A percentile compares a stretch with the other conserved stretches of the same genome.
Evolutionary conservation across 108 stramenopile species (phyloP).

Genomic region (Skeletonema menzelii): DNA sequence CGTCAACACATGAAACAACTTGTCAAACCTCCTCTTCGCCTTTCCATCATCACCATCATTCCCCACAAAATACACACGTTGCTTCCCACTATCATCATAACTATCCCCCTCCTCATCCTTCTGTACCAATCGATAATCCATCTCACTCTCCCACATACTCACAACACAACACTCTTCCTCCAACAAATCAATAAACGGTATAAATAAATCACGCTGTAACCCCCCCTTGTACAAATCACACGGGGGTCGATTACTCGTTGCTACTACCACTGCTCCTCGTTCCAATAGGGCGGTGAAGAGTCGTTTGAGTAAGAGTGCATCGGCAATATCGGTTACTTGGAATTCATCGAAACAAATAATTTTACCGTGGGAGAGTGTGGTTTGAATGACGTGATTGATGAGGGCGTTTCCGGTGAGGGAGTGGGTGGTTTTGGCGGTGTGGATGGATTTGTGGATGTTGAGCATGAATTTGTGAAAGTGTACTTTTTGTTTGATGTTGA

Average conservation of each 20-base stretch:
- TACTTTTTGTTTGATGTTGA: slow-evolving; percentile 81
- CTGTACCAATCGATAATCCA: slow-evolving; percentile 79
- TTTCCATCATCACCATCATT: background rate
- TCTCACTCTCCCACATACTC: slow-evolving; percentile 78
- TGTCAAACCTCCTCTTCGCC: slow-evolving; percentile 22
- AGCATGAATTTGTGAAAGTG: slow-evolving; percentile 99
- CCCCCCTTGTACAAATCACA: slow-evolving; percentile 92
- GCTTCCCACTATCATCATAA: slow-evolving; percentile 12
- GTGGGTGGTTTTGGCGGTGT: slow-evolving; percentile 52
- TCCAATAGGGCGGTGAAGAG: slow-evolving; percentile 76
- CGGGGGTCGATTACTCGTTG: slow-evolving; percentile 95
- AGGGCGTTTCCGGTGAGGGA: slow-evolving; percentile 38
- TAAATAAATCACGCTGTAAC: slow-evolving; percentile 93
- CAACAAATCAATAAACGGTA: slow-evolving; percentile 93
- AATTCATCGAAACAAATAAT: slow-evolving; percentile 92
- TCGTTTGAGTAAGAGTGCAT: slow-evolving; percentile 76
- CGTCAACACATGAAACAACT: slow-evolving; percentile 51
- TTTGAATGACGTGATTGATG: slow-evolving; percentile 58
- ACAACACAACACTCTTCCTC: slow-evolving; percentile 66
- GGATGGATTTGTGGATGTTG: slow-evolving; percentile 79
- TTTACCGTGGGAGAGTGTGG: slow-evolving; percentile 50
- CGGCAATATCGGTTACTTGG: slow-evolving; percentile 92
- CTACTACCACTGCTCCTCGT: slow-evolving; percentile 79
- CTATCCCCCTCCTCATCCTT: slow-evolving; percentile 22
- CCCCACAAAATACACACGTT: slow-evolving; percentile 42